Evolutionary conservation across 1,284 basidiomycete genomes (phyloP).

Genomic region (Gomphus bonarii): DNA sequence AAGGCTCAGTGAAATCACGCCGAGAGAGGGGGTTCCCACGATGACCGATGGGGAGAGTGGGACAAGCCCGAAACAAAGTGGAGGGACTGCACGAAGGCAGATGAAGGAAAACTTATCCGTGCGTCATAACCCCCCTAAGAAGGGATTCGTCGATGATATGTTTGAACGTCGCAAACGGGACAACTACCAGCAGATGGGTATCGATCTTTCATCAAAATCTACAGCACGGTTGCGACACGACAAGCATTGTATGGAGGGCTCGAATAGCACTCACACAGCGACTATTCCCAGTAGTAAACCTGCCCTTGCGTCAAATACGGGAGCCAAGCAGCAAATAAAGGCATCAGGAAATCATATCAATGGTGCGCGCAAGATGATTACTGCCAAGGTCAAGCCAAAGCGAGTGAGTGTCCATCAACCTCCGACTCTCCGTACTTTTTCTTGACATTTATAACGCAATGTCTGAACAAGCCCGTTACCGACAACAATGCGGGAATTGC

Average conservation of each 20-base stretch:
- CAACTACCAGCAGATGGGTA: not conserved
- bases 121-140: not conserved
- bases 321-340: not conserved
- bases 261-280: too few relatives aligned
- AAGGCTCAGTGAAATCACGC: not conserved
- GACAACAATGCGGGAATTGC: slow-evolving; percentile 2
- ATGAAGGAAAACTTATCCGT: not conserved
- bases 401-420: not conserved
- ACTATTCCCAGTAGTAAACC: not conserved
- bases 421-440: not conserved
- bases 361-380: not conserved
- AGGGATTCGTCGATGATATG: slow-evolving; percentile 2
- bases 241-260: not conserved
- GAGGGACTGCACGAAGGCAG: not conserved
- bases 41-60: not conserved
- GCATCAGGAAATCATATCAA: not conserved
- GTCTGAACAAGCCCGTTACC: not conserved
- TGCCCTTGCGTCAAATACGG: not conserved
- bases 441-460: too few relatives aligned
- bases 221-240: slow-evolving; percentile 1
- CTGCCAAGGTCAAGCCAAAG: not conserved
- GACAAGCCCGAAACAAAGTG: not conserved
- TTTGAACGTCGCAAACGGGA: slow-evolving; percentile 9
- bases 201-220: slow-evolving; percentile 7
- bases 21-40: not conserved